Evolutionary conservation across 805 yeast genomes (phyloP).

Genomic region (Kazachstania kunashirensis): DNA sequence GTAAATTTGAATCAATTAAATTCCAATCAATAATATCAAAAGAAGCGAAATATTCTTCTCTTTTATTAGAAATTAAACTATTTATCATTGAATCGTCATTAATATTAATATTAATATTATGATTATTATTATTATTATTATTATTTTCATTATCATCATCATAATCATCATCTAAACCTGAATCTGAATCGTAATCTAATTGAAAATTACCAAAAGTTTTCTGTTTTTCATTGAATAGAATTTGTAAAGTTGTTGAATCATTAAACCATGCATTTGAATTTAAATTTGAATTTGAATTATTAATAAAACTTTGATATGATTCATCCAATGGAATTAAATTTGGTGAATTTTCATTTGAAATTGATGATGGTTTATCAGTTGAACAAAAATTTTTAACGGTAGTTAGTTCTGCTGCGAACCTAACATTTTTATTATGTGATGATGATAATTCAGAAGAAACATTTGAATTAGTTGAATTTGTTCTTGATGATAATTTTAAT

Average conservation of each 20-base stretch:
- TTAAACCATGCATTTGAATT: not conserved
- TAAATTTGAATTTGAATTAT: not conserved
- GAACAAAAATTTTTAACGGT: conserved; percentile 58
- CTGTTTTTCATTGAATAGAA: not conserved
- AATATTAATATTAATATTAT: not conserved
- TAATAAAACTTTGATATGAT: not conserved
- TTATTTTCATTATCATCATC: not conserved
- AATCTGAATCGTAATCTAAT: conserved; percentile 12
- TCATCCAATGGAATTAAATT: conserved; percentile 10
- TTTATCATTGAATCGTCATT: not conserved
- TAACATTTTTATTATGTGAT: conserved; percentile 42
- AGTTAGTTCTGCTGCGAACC: conserved; percentile 54
- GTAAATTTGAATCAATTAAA: conserved; percentile 1
- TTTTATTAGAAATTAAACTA: too few species aligned
- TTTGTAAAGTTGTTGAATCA: not conserved
- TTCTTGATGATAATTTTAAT: conserved; percentile 13
- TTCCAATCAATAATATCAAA: conserved; percentile 5
- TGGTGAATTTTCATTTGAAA: conserved; percentile 44
- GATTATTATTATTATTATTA: not conserved
- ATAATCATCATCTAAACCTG: not conserved
- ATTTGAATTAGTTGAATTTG: conserved; percentile 5
- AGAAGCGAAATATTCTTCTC: conserved; percentile 1
- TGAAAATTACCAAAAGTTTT: conserved; percentile 5
- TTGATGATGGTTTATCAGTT: conserved; percentile 49
- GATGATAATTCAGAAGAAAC: conserved; percentile 10